Evolutionary conservation across 495 filamentous ascomycete genomes (phyloP).

Genomic region (Astrothelium macrocarpum): DNA sequence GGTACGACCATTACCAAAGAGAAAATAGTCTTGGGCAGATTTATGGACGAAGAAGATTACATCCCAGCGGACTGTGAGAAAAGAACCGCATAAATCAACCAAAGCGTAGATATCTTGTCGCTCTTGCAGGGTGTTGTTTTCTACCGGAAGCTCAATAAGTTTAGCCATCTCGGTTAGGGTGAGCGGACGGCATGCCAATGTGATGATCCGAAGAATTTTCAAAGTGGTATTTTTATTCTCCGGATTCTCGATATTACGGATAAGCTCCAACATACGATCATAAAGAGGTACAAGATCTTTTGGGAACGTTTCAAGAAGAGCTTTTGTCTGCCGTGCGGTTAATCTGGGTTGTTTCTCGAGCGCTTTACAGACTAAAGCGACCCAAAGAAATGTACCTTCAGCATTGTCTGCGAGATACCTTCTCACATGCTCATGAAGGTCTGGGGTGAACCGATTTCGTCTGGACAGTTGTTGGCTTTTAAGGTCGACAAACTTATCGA

Average conservation of each 20-base stretch:
- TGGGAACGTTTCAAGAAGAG: background rate
- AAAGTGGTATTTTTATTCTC: background rate
- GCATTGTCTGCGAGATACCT: constrained; percentile 20
- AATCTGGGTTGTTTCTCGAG: constrained; percentile 8
- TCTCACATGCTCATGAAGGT: constrained; percentile 15
- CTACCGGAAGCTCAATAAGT: background rate
- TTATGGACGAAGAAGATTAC: background rate
- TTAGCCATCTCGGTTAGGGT: background rate
- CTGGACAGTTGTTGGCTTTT: background rate
- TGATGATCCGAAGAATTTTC: background rate
- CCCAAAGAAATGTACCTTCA: constrained; percentile 30
- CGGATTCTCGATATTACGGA: background rate
- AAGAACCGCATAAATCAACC: background rate
- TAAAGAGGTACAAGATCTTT: background rate
- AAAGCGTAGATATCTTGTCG: background rate
- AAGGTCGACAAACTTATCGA: background rate
- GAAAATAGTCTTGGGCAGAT: background rate
- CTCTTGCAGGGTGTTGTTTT: background rate
- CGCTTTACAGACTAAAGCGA: constrained; percentile 25
- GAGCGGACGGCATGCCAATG: background rate
- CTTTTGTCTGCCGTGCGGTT: background rate
- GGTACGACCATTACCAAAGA: background rate
- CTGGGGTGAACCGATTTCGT: constrained; percentile 18
- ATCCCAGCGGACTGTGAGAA: background rate
- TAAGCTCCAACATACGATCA: background rate